phyloP scores from a whole-genome alignment of 371 early-diverging fungal species.

The Syncephalis plumigaleata region DNA sequence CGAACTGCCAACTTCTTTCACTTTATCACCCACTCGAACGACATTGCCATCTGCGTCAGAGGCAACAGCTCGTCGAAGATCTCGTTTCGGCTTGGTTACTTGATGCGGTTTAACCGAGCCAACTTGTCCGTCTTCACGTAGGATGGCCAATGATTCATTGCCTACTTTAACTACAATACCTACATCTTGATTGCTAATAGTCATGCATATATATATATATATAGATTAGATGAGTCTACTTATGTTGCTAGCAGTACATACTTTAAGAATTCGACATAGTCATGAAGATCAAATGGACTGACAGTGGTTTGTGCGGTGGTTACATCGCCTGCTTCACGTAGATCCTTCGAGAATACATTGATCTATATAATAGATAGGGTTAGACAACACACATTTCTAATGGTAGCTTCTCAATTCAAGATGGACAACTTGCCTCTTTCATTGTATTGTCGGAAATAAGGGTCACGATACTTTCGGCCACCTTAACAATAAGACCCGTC shows the following conservation, averaged over 20 bases:
- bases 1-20: conserved; percentile 38
- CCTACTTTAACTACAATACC: conserved; percentile 80
- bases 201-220: background rate
- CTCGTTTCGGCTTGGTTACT: conserved; percentile 42
- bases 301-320: conserved; percentile 23
- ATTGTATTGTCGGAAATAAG: conserved; percentile 59
- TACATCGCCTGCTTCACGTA: conserved; percentile 50
- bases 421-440: conserved; percentile 51
- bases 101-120: conserved; percentile 49
- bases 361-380: no score
- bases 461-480: conserved; percentile 61
- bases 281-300: conserved; percentile 59
- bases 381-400: no score
- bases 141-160: conserved; percentile 45
- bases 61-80: conserved; percentile 48
- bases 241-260: conserved; percentile 15
- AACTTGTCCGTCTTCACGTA: conserved; percentile 64
- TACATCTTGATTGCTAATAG: conserved; percentile 20
- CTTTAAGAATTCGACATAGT: conserved; percentile 63
- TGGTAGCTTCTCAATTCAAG: no score
- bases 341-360: conserved; percentile 75
- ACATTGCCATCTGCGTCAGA: conserved; percentile 59
- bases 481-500: conserved; percentile 74
- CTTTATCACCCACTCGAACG: conserved; percentile 62
- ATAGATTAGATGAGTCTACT: background rate